A percentile compares a stretch with the other conserved stretches of the same genome.
These are phyloP conservation scores for Fibroporia radiculosa DNA, from an alignment of 768 basidiomycete species.

Conservation along the genomic window DNA sequence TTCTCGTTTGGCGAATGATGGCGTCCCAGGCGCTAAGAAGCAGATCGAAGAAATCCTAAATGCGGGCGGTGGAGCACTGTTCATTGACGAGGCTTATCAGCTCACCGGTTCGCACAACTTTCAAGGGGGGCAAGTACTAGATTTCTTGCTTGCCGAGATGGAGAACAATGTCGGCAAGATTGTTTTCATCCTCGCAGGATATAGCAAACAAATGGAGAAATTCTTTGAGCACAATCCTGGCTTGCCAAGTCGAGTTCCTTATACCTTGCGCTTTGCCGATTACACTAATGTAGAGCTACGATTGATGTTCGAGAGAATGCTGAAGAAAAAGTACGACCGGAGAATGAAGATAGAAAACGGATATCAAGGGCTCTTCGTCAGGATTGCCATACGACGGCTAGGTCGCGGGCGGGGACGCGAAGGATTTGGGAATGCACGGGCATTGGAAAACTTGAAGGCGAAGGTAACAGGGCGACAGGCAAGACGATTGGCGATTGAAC, in stretches of 20 bases:
- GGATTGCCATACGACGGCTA: constrained; percentile 52
- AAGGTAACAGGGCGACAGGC: constrained; percentile 47
- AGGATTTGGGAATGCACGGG: constrained; percentile 66
- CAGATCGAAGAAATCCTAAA: constrained; percentile 37
- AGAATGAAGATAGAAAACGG: constrained; percentile 49
- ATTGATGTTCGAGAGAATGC: constrained; percentile 40
- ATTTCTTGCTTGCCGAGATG: constrained; percentile 69
- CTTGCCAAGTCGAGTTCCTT: constrained; percentile 58
- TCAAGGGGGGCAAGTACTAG: constrained; percentile 51
- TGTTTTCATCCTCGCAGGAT: constrained; percentile 67
- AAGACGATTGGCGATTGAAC: constrained; percentile 34
- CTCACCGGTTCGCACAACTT: constrained; percentile 38
- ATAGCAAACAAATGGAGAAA: constrained; percentile 65
- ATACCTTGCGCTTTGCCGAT: constrained; percentile 49
- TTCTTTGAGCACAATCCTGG: constrained; percentile 77
- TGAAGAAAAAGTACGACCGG: constrained; percentile 40
- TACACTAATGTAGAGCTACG: constrained; percentile 52
- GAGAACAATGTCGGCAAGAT: constrained; percentile 58
- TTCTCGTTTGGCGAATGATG: constrained; percentile 47
- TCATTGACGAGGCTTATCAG: constrained; percentile 70
- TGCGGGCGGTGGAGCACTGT: constrained; percentile 56
- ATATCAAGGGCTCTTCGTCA: constrained; percentile 40
- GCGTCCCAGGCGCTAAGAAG: constrained; percentile 44
- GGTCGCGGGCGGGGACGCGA: constrained; percentile 50
- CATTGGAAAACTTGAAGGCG: constrained; percentile 42